Percentiles rank a stretch among this genome's conserved stretches.
Conservation (phyloP, 1,139 yeast genomes). For the Hanseniaspora gamundiae region DNA sequence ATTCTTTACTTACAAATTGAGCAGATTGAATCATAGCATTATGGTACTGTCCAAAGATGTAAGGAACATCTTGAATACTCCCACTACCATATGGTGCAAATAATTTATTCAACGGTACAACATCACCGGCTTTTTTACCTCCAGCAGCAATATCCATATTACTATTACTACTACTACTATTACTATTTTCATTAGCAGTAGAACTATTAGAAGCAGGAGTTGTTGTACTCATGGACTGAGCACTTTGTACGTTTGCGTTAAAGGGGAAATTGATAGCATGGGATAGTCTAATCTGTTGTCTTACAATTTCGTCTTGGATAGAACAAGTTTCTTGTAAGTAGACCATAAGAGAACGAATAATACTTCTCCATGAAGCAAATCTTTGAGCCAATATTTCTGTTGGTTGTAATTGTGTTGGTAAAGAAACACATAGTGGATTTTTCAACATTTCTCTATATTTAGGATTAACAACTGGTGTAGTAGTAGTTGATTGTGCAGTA, state of each 20-base stretch:
- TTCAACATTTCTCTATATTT: constrained; percentile 6
- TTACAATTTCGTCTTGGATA: constrained; percentile 76
- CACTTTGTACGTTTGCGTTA: constrained; percentile 4
- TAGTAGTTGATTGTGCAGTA: constrained; percentile 1
- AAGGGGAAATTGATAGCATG: constrained; percentile 61
- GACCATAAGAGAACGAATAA: constrained; percentile 59
- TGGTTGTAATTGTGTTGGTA: constrained; percentile 55
- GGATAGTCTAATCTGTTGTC: constrained; percentile 71
- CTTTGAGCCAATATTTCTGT: constrained; percentile 78
- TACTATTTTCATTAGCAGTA: constrained; percentile 1
- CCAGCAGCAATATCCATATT: too few relatives aligned
- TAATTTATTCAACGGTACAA: constrained; percentile 23
- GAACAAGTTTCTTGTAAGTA: constrained; percentile 72
- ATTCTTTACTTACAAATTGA: constrained; percentile 58
- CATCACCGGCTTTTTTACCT: too few relatives aligned
- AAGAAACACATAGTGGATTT: constrained; percentile 31
- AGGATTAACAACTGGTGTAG: constrained; percentile 1
- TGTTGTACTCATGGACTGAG: neutral
- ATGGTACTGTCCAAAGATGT: constrained; percentile 61
- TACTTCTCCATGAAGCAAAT: constrained; percentile 75
- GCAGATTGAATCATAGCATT: constrained; percentile 58
- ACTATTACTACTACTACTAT: neutral
- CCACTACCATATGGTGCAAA: constrained; percentile 63
- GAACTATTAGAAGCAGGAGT: neutral
- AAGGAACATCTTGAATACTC: constrained; percentile 72